Conservation (phyloP, 192 early-diverging fungal species). For the Jimgerdemannia lactiflua region DNA sequence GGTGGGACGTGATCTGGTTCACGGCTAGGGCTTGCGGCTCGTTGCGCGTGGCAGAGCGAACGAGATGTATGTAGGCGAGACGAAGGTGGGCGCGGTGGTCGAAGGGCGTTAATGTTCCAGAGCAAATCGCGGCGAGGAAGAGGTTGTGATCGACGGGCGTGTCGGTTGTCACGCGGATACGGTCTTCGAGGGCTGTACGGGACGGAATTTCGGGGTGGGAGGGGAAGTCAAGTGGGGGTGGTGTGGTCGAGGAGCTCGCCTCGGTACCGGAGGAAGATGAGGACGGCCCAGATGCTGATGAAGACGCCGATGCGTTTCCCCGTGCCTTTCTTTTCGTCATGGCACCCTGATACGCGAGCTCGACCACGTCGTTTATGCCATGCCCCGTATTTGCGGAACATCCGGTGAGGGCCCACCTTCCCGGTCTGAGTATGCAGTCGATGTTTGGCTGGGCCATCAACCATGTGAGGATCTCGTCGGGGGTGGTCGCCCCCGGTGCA, state of each 20-base stretch:
- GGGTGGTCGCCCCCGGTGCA: conserved; percentile 94
- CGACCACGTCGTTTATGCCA: background rate
- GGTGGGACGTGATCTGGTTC: background rate
- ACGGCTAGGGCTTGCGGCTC: background rate
- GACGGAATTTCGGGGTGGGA: background rate
- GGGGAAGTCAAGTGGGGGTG: background rate
- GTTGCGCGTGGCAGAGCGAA: background rate
- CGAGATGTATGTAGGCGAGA: background rate
- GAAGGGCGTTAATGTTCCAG: background rate
- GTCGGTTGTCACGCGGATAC: background rate
- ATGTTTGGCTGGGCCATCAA: background rate
- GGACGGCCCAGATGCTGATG: background rate
- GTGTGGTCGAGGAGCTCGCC: background rate
- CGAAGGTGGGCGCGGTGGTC: background rate
- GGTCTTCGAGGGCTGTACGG: background rate
- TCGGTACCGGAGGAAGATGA: background rate
- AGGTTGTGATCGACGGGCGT: background rate
- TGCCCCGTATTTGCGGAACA: background rate
- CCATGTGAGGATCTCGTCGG: conserved; percentile 84
- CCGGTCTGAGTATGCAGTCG: background rate
- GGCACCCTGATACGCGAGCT: background rate
- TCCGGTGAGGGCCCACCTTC: background rate
- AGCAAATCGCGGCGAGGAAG: background rate
- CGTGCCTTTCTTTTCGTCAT: background rate
- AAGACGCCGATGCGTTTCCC: background rate